phyloP scores from a whole-genome alignment of 208 protist species.

The Tritrichomonas foetus region DNA sequence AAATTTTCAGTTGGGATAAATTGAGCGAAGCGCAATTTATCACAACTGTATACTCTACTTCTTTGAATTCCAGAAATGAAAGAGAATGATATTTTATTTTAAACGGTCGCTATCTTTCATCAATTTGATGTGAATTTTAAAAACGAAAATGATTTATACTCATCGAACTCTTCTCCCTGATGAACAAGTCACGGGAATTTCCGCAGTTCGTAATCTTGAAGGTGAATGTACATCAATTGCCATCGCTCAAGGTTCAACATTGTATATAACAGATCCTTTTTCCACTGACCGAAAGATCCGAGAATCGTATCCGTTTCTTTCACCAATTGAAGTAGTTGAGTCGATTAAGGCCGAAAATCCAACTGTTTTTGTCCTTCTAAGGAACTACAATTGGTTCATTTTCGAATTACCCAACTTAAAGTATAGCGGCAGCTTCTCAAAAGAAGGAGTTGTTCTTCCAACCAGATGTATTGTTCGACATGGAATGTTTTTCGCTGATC shows the following conservation, averaged over 20 bases:
- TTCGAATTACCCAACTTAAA: not conserved
- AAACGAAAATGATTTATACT: not conserved
- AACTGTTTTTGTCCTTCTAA: not conserved
- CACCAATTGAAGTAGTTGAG: not conserved
- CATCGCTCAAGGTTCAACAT: not conserved
- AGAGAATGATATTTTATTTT: too few relatives aligned
- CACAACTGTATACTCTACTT: too few relatives aligned
- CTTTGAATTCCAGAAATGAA: too few relatives aligned
- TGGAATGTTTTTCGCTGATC: not conserved
- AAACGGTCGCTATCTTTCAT: too few relatives aligned
- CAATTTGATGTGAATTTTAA: too few relatives aligned
- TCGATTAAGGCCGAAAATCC: not conserved
- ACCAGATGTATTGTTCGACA: not conserved
- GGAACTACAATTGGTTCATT: conserved; percentile 29
- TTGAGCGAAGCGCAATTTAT: too few relatives aligned
- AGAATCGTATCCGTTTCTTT: conserved; percentile 27
- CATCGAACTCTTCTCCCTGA: not conserved
- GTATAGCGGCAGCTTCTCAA: not conserved
- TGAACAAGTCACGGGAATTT: not conserved
- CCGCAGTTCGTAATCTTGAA: not conserved
- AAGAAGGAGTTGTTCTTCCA: too few relatives aligned
- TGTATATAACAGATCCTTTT: not conserved
- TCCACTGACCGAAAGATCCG: not conserved
- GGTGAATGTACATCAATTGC: not conserved
- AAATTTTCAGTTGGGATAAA: too few relatives aligned